Base-by-base conservation (phyloP, 2,329 filamentous ascomycete species). In the Claviceps sp. region DNA sequence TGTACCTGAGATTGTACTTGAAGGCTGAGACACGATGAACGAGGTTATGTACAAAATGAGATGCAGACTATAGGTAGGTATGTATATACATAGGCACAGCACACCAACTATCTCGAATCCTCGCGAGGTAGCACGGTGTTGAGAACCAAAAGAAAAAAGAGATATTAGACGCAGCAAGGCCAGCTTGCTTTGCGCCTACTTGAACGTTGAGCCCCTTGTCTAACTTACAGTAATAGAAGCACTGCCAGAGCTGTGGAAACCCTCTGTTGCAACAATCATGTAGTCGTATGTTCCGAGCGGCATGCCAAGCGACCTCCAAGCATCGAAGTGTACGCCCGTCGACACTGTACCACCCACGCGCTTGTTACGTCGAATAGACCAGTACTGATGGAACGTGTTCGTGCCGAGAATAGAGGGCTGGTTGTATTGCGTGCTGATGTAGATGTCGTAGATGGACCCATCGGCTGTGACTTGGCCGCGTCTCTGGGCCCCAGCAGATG, bases 181-280 rank as follows among this genome's bases (percentile, higher is more conserved):
- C n/a, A 17, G 44, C 8, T 34, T 45, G 29, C 23, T 2, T 45
- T 34, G 29, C 8, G 29, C 29, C 29, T 11, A 34, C 29, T 34
- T 4, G 29, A 11, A 34, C 29, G n/a, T n/a, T 11, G 23, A 34
- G 26, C n/a, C 13, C 36, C 11, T 22, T 22, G 2, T 17, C 46
- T 48, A 48, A 2, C 26, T 4, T 5, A 49, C 51, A 34, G 23
- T 47, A 5, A 49, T 47, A 22, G 42, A 42, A 13, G 47, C 34
- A 2, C n/a, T 67, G 0, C 76, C 75, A 53, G 66, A 69, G 64
- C 74, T 76, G 54, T 67, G 63, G 62, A 77, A 77, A 3, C 74
- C 76, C 62, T 79, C 76, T 1, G 73, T 74, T 14, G 76, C 76
- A 20, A 78, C 63, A 54, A 79, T 76, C 67, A 74, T 70, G 61